Percentiles rank a stretch among this genome's conserved stretches.
Evolutionary conservation across 2,329 filamentous ascomycete genomes (phyloP).

Genomic region (Colletotrichum filicis): DNA sequence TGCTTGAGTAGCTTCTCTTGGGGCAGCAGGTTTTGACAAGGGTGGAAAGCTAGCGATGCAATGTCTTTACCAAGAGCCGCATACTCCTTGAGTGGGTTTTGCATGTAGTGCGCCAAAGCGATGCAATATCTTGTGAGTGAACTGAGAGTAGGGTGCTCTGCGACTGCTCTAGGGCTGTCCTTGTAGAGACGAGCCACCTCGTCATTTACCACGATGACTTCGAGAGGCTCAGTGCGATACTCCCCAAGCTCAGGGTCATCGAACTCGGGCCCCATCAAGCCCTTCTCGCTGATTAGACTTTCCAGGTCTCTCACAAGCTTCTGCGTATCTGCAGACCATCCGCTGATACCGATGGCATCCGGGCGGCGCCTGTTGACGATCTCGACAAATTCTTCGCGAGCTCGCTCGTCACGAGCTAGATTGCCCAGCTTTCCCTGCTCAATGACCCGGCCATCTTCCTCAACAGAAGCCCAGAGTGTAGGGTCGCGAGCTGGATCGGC

Average conservation of each 20-base stretch:
- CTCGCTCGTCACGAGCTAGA: conserved; percentile 76
- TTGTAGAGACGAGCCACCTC: conserved; percentile 98
- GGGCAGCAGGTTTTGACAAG: conserved; percentile 88
- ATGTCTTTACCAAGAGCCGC: conserved; percentile 91
- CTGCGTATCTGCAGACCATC: conserved; percentile 87
- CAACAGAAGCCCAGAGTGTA: conserved; percentile 90
- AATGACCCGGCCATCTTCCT: conserved; percentile 88
- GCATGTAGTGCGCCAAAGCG: conserved; percentile 88
- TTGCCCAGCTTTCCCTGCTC: conserved; percentile 91
- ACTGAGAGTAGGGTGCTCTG: conserved; percentile 84
- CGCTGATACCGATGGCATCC: conserved; percentile 90
- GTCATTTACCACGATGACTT: conserved; percentile 93
- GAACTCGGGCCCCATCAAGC: conserved; percentile 83
- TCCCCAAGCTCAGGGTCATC: conserved; percentile 82
- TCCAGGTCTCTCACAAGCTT: conserved; percentile 85
- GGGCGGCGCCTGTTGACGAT: conserved; percentile 83
- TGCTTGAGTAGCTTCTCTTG: conserved; percentile 88
- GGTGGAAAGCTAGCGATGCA: conserved; percentile 86
- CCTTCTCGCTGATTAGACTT: conserved; percentile 80
- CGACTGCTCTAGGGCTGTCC: conserved; percentile 81
- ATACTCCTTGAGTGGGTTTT: conserved; percentile 97
- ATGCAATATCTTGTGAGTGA: conserved; percentile 90
- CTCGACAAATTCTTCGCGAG: conserved; percentile 77
- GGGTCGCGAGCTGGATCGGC: conserved; percentile 80
- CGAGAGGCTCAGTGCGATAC: conserved; percentile 81